Evolutionary conservation across 441 rosid genomes (phyloP), one percentile per base, ranked within the genome.

Genomic region (Hura crepitans): DNA sequence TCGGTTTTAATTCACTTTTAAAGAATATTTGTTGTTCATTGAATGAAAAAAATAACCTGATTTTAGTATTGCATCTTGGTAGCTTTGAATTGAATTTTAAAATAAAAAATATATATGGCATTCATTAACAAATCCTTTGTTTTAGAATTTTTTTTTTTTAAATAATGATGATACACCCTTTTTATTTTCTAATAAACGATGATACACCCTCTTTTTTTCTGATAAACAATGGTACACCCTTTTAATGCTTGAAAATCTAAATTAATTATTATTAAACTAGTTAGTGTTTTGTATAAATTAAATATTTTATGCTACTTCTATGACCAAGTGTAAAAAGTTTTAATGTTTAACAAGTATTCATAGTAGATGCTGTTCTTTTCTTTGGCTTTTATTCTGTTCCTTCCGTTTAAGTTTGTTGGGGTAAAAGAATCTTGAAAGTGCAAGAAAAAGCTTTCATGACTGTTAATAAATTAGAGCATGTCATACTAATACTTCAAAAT

Each of bases 391-490:
- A 1, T 39, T 22, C 30, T 62, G 13, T 39, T 60, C 15, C 20
- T 5, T 35, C 2, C 9, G 12, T 56, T 27, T 27, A 27, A n/a
- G 4, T 51, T 42, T 11, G 2, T 42, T 10, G 20, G 28, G 37
- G 20, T 57, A 20, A 37, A 61, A n/a, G 15, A 54, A 22, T 13
- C 0, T 12, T 23, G 2, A 12, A 11, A 23, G 25, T 1, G 11
- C 3, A 9, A 54, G 13, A 9, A 59, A 18, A 51, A 20, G 9
- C 8, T 10, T 18, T 0, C 9, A 5, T n/a, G 63, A 33, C 27
- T 58, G 22, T 10, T 20, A 60, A 33, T 62, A 15, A 62, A 42
- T n/a, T 59, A 59, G n/a, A n/a, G 15, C 42, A 31, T 58, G 63
- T 59, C 0, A 18, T 17, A 33, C 43, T 14, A 9, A 42, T 33